Percentiles rank a stretch among this genome's conserved stretches.
Conservation (phyloP, 306 rosid genomes). For the Mucuna pruriens region DNA sequence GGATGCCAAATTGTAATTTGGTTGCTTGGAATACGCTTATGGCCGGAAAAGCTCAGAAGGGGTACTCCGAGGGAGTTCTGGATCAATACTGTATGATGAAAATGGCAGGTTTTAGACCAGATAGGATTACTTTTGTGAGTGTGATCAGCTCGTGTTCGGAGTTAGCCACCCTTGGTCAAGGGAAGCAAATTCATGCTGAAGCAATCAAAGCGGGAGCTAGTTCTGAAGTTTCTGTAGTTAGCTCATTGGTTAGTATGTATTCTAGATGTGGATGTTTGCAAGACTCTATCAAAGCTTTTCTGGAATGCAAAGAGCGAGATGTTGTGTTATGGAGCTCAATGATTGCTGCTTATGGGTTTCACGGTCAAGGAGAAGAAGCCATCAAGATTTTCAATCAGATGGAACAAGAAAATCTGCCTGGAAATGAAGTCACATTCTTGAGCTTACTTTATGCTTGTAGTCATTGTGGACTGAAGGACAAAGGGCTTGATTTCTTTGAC, state of each 20-base stretch:
- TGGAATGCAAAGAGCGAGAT: constrained; percentile 63
- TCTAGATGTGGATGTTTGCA: constrained; percentile 84
- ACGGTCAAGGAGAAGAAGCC: constrained; percentile 83
- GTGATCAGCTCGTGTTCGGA: constrained; percentile 78
- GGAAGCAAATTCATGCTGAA: constrained; percentile 90
- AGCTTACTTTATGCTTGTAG: constrained; percentile 92
- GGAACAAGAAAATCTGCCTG: constrained; percentile 66
- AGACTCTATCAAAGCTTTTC: constrained; percentile 72
- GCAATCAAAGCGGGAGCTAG: constrained; percentile 76
- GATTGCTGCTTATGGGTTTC: constrained; percentile 92
- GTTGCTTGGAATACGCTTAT: constrained; percentile 97
- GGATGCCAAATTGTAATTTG: constrained; percentile 70
- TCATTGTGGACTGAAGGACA: constrained; percentile 83
- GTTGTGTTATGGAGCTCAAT: constrained; percentile 81
- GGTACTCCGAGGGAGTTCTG: constrained; percentile 63
- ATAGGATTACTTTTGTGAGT: constrained; percentile 77
- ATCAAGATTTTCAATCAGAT: constrained; percentile 68
- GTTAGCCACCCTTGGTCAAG: constrained; percentile 82
- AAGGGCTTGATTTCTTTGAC: constrained; percentile 71
- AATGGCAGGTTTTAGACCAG: constrained; percentile 72
- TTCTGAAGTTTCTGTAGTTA: constrained; percentile 60
- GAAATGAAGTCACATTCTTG: constrained; percentile 86
- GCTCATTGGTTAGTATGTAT: constrained; percentile 88
- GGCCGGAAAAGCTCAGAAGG: constrained; percentile 85
- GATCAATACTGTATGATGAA: constrained; percentile 76